A percentile compares a stretch with the other conserved stretches of the same genome.
Conservation (phyloP, 1,284 basidiomycete genomes). For the Cryptococcus sp. region DNA sequence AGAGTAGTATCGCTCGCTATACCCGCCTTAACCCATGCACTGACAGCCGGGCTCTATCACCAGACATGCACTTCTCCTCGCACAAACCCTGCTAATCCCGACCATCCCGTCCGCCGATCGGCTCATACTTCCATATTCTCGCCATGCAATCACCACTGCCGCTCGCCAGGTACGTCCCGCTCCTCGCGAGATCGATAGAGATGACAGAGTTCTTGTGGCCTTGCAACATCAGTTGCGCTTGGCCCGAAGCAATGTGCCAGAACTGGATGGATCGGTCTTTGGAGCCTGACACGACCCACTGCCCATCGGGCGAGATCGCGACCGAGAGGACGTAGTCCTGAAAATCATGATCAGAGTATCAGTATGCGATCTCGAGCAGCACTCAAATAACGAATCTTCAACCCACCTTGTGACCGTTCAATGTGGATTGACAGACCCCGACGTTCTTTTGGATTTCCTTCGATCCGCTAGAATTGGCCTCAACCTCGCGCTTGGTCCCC, state of each 20-base stretch:
- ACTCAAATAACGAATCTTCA: background rate
- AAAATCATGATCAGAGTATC: constrained; percentile 4
- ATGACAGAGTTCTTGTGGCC: constrained; percentile 91
- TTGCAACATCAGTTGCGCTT: constrained; percentile 79
- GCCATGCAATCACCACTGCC: constrained; percentile 85
- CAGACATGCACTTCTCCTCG: no score
- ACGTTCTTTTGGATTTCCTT: constrained; percentile 53
- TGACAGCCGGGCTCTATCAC: no score
- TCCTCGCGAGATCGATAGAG: constrained; percentile 75
- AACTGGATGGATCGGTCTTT: constrained; percentile 88
- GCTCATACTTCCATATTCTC: constrained; percentile 65
- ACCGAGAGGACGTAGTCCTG: constrained; percentile 55
- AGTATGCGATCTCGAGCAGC: background rate
- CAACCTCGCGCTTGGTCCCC: constrained; percentile 46
- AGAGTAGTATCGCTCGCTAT: no score
- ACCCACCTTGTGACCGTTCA: constrained; percentile 79
- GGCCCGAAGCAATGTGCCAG: constrained; percentile 76
- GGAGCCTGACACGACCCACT: constrained; percentile 85
- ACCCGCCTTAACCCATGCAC: no score
- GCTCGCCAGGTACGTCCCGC: constrained; percentile 74
- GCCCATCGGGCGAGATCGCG: constrained; percentile 78
- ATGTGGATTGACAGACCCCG: constrained; percentile 70
- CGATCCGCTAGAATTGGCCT: constrained; percentile 28
- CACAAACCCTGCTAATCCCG: no score
- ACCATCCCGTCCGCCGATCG: constrained; percentile 12